Conservation (phyloP, 2,329 filamentous ascomycete species). For the Graphium sp. region DNA sequence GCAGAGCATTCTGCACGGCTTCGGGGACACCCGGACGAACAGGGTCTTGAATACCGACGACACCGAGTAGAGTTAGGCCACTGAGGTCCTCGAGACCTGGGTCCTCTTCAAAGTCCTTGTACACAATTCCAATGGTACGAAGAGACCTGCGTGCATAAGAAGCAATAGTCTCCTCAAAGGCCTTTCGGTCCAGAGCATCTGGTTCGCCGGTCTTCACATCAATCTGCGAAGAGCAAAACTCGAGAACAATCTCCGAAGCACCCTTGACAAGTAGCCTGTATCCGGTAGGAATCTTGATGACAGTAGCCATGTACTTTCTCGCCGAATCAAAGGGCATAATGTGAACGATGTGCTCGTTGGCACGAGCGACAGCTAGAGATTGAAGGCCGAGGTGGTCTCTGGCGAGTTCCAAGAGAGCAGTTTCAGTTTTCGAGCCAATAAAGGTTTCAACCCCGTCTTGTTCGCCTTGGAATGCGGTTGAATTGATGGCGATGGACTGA, state of each 20-base stretch:
- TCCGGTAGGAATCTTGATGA: slow-evolving; percentile 24
- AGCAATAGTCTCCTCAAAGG: slow-evolving; percentile 35
- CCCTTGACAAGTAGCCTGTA: slow-evolving; percentile 37
- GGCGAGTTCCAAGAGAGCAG: slow-evolving; percentile 30
- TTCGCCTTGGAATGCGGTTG: slow-evolving; percentile 36
- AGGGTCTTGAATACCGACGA: slow-evolving; percentile 52
- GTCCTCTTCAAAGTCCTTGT: slow-evolving; percentile 54
- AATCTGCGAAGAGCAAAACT: slow-evolving; percentile 19
- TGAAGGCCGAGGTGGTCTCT: slow-evolving; percentile 30
- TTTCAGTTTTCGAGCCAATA: slow-evolving; percentile 39
- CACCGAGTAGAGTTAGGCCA: slow-evolving; percentile 51
- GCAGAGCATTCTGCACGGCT: slow-evolving; percentile 41
- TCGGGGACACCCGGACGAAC: slow-evolving; percentile 40
- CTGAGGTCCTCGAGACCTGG: slow-evolving; percentile 42
- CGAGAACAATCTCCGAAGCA: slow-evolving; percentile 36
- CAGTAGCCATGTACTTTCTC: slow-evolving; percentile 38
- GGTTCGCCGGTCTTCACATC: slow-evolving; percentile 31
- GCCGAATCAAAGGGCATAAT: slow-evolving; percentile 35
- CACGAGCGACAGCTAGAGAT: slow-evolving; percentile 24
- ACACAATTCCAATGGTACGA: slow-evolving; percentile 59
- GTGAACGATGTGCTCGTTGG: slow-evolving; percentile 25
- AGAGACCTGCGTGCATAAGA: slow-evolving; percentile 48
- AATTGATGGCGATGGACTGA: slow-evolving; percentile 35
- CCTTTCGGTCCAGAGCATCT: slow-evolving; percentile 28
- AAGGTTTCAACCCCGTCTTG: slow-evolving; percentile 25